Evolutionary conservation across 2,329 filamentous ascomycete genomes (phyloP), one percentile per base, ranked within the genome.

Genomic region (Nannizziopsis barbatae): DNA sequence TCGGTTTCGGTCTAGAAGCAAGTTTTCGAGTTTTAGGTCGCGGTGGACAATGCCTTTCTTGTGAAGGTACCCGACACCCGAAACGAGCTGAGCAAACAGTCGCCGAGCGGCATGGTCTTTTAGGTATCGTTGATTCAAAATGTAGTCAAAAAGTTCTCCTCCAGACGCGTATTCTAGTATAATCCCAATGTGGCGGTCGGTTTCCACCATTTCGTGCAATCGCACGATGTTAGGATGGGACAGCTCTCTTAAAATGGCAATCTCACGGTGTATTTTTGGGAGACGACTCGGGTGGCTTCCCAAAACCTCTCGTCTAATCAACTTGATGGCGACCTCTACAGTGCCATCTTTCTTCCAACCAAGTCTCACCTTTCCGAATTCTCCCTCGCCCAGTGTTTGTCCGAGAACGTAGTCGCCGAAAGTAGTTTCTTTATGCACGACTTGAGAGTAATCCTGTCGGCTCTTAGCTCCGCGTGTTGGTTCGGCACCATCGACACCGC

Each of bases 31-130:
- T 70, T 98, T 98, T 56, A 98, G 70, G 70, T 98, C 92, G 60
- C 92, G 83, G 65, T 98, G 92, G 11, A 98, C 92, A 57, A 98
- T 98, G 52, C 92, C 92, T 70, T 95, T 96, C 68, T 95, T 95
- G 71, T 98, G 92, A 50, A 98, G 73, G 67, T 98, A 98, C 32
- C 92, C 92, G 9, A 98, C 92, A 37, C 92, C 92, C 5, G 90
- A 96, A 10, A 98, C 83, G 38, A 98, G 77, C 68, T 98, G 92
- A 17, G 92, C 90, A 64, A 98, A 98, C 27, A 98, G 71, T 47
- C 89, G 80, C 50, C 92, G 82, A 30, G 92, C 92, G 1, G 89
- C 82, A 55, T 87, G 82, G 65, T 98, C 92, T 64, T 96, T 96
- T 22, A 98, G 75, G 64, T 96, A 98, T 53, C 92, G 81, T 65